Percentiles rank a stretch among this genome's conserved stretches.
These are phyloP conservation scores for Oemleria cerasiformis DNA, from an alignment of 306 rosid species.

Conservation along the genomic window DNA sequence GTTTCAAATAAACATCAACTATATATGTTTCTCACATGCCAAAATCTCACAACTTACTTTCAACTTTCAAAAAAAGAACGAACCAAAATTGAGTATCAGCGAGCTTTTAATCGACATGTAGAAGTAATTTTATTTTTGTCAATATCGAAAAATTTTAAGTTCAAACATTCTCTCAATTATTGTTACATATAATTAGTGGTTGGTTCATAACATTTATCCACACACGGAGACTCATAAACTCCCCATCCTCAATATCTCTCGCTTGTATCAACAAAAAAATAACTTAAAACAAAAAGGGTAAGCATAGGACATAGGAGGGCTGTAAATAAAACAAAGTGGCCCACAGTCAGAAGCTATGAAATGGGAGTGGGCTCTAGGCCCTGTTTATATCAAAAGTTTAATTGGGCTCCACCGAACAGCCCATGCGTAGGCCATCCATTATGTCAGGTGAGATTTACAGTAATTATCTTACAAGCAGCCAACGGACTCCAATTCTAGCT, in stretches of 20 bases:
- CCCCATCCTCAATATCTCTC: no score
- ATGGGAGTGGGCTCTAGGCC: slow-evolving; percentile 16
- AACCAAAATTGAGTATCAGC: no score
- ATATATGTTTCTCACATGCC: no score
- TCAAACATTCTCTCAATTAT: no score
- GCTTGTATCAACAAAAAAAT: background rate
- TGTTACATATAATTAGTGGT: no score
- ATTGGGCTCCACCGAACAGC: slow-evolving; percentile 12
- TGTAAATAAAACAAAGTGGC: background rate
- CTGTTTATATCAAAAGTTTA: background rate
- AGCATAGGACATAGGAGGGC: background rate
- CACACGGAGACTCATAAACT: no score
- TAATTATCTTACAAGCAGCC: background rate
- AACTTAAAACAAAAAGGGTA: background rate
- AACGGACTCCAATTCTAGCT: background rate
- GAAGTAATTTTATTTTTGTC: no score
- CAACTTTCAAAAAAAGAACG: no score
- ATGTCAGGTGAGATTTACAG: background rate
- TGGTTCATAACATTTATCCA: no score
- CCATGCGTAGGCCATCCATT: slow-evolving; percentile 4
- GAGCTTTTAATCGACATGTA: no score
- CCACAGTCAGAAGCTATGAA: background rate
- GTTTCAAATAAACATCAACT: background rate
- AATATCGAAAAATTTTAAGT: no score
- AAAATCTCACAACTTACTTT: no score